These are phyloP conservation scores for Tremella yokohamensis DNA, from an alignment of 768 basidiomycete species.

Conservation along the genomic window DNA sequence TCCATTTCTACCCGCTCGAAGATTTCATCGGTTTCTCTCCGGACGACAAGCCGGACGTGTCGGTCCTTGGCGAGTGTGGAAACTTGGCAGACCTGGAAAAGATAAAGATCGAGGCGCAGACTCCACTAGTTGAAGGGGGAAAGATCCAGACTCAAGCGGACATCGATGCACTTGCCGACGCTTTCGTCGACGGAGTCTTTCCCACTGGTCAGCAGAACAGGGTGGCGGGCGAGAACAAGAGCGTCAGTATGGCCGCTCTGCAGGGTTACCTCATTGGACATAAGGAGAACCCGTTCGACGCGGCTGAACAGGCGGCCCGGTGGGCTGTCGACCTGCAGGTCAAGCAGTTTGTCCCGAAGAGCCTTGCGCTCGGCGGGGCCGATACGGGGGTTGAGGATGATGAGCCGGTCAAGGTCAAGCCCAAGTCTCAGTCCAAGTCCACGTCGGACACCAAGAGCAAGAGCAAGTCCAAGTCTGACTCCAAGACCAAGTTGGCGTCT, in stretches of 20 bases:
- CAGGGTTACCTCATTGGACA: constrained; percentile 76
- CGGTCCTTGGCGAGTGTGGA: background rate
- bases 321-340: background rate
- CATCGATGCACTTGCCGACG: constrained; percentile 12
- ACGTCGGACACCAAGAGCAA: background rate
- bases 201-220: constrained; percentile 6
- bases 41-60: background rate
- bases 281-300: constrained; percentile 51
- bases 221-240: constrained; percentile 8
- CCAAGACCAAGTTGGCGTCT: no score
- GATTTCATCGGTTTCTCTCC: constrained; percentile 15
- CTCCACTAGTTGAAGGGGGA: background rate
- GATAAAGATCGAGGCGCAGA: background rate
- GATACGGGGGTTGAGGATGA: background rate
- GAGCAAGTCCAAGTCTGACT: background rate
- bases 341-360: no score
- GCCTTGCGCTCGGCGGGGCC: background rate
- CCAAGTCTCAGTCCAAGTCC: background rate
- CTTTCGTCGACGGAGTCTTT: constrained; percentile 11
- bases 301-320: background rate
- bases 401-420: background rate
- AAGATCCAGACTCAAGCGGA: constrained; percentile 6
- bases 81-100: background rate
- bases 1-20: constrained; percentile 43
- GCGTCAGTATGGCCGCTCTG: constrained; percentile 65